Base-by-base conservation (phyloP, 306 rosid genomes). In the Gleditsia sinensis region DNA sequence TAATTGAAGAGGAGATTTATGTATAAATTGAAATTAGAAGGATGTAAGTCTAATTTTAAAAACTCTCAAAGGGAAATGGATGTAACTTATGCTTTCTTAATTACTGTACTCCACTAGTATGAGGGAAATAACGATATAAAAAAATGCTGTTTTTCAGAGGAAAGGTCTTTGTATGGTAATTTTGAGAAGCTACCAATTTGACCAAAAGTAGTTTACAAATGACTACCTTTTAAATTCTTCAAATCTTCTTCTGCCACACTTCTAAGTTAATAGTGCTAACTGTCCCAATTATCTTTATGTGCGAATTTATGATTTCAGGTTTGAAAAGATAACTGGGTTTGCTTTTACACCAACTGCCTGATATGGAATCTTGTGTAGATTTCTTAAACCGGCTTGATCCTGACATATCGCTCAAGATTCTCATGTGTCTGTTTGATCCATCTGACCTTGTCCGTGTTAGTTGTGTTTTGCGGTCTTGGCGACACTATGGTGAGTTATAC, bases 401-500 rank as follows among this genome's bases (percentile, higher is more conserved):
- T 10, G 96, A 88, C 75, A 86, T 67, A 46, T 79, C 88, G 36
- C 34, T 70, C 40, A 73, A 80, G 77, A 77, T 94, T 61, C 78
- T 92, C 11, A 72, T 16, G 81, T 72, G 68, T 82, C 71, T 94
- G 83, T 93, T 90, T 61, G 89, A 87, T 86, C 78, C 83, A 16
- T 77, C 87, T 67, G 97, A 92, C 77, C 78, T 90, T 48, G 76
- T 74, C 50, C 86, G 87, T 37, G 68, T 83, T 32, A 62, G 88
- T 67, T 80, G 86, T 19, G 91, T 92, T 75, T 94, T 97, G 0
- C 89, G 74, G 30, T 63, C 84, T 76, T 92, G 89, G 95, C 80
- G 83, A 76, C 82, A 21, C 25, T 82, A 24, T 74, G 97, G 99
- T 92, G 82, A 86, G 98, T 67, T 74, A 58, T 70, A 43, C 53